Conservation (phyloP, 805 yeast genomes). For the Lipomyces orientalis region DNA sequence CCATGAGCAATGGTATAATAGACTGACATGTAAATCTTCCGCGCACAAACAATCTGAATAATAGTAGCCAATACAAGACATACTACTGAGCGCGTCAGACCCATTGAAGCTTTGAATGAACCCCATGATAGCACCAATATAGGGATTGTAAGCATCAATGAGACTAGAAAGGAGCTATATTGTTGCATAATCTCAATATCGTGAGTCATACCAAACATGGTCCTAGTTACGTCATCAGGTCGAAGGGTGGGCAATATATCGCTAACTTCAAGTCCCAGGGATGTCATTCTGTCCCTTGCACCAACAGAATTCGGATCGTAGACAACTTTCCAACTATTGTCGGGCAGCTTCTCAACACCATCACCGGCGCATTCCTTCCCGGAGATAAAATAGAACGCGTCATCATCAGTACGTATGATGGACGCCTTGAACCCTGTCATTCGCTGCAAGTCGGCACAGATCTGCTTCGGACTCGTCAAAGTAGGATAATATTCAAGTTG, state of each 20-base stretch:
- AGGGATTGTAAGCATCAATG: constrained; percentile 23
- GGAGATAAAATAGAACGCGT: constrained; percentile 15
- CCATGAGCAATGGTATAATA: constrained; percentile 6
- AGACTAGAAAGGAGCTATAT: background rate
- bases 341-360: constrained; percentile 5
- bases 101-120: background rate
- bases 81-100: constrained; percentile 4
- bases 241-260: constrained; percentile 17
- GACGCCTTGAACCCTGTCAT: constrained; percentile 25
- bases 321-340: constrained; percentile 9
- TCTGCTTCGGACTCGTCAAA: constrained; percentile 9
- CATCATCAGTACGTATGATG: constrained; percentile 13
- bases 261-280: constrained; percentile 13
- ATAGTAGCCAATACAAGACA: constrained; percentile 22
- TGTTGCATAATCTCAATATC: background rate
- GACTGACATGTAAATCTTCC: constrained; percentile 18
- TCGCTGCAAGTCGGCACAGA: constrained; percentile 23
- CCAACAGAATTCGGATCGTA: constrained; percentile 8
- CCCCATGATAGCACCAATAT: constrained; percentile 32
- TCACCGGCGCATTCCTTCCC: background rate
- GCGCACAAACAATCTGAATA: constrained; percentile 21
- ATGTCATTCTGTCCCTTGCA: constrained; percentile 16
- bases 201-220: constrained; percentile 3
- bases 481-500: constrained; percentile 17
- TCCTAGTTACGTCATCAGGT: constrained; percentile 2